Percentiles rank a stretch among this genome's conserved stretches.
phyloP scores from a whole-genome alignment of 495 filamentous ascomycete species.

The Xylaria venustula region DNA sequence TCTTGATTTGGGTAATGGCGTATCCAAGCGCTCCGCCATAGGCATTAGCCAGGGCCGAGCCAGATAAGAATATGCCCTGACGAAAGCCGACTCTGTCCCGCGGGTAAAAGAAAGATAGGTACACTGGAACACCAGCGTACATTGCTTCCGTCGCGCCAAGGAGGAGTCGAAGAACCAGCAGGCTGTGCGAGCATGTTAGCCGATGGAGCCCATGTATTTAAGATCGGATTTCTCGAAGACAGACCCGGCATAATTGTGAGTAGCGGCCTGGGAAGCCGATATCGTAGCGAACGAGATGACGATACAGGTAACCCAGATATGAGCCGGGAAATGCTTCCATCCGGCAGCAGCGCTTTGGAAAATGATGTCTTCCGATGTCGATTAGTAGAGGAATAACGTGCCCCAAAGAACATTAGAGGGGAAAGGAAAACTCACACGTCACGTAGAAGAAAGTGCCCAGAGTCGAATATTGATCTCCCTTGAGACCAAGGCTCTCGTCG shows the following conservation, averaged over 20 bases:
- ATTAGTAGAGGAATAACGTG: neutral
- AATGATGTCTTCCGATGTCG: slow-evolving; percentile 52
- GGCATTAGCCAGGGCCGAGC: slow-evolving; percentile 68
- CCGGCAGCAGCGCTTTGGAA: slow-evolving; percentile 78
- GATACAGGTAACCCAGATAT: slow-evolving; percentile 66
- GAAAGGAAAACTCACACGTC: slow-evolving; percentile 20
- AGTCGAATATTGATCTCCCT: slow-evolving; percentile 27
- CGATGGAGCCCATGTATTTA: slow-evolving; percentile 68
- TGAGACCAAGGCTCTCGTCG: slow-evolving; percentile 24
- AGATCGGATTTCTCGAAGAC: slow-evolving; percentile 69
- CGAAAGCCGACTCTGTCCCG: slow-evolving; percentile 74
- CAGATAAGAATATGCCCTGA: slow-evolving; percentile 77
- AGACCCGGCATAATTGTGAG: slow-evolving; percentile 66
- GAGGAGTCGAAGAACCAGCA: slow-evolving; percentile 22
- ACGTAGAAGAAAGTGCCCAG: slow-evolving; percentile 40
- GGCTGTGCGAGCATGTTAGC: slow-evolving; percentile 3
- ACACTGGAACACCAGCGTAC: slow-evolving; percentile 34
- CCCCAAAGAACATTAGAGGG: neutral
- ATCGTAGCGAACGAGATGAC: slow-evolving; percentile 73
- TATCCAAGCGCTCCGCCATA: slow-evolving; percentile 71
- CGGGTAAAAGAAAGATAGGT: slow-evolving; percentile 70
- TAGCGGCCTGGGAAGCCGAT: slow-evolving; percentile 68
- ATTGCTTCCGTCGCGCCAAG: slow-evolving; percentile 20
- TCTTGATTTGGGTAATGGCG: slow-evolving; percentile 68
- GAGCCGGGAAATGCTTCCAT: slow-evolving; percentile 68